These are phyloP conservation scores for Aspergillus affinis DNA, from an alignment of 495 filamentous ascomycete species.

Conservation along the genomic window DNA sequence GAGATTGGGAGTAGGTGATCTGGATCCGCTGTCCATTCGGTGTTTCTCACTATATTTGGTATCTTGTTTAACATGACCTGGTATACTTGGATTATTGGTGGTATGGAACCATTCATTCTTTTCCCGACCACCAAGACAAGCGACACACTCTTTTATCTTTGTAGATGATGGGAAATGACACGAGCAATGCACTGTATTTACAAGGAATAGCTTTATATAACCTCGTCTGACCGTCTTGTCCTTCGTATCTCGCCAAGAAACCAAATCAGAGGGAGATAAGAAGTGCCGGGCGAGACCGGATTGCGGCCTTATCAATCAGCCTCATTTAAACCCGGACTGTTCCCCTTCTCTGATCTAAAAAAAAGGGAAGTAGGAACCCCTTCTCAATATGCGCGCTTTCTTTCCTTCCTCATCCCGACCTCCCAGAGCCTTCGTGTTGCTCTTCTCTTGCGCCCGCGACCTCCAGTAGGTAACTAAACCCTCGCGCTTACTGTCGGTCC, in stretches of 20 bases:
- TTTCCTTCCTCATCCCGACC: background rate
- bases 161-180: background rate
- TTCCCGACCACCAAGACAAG: background rate
- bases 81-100: background rate
- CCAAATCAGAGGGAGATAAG: background rate
- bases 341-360: constrained; percentile 10
- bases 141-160: background rate
- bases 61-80: background rate
- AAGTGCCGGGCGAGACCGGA: background rate
- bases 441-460: background rate
- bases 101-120: background rate
- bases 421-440: background rate
- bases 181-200: background rate
- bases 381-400: background rate
- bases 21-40: background rate
- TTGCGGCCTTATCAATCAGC: constrained; percentile 3
- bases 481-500: constrained; percentile 22
- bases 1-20: background rate
- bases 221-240: too few relatives aligned
- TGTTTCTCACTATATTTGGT: background rate
- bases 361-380: background rate
- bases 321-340: background rate
- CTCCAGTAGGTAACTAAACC: background rate
- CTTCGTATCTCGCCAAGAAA: background rate
- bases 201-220: too few relatives aligned